Evolutionary conservation across 257 asterid genomes (phyloP), one percentile per base, ranked within the genome.

Genomic region (Solanum dulcamara): DNA sequence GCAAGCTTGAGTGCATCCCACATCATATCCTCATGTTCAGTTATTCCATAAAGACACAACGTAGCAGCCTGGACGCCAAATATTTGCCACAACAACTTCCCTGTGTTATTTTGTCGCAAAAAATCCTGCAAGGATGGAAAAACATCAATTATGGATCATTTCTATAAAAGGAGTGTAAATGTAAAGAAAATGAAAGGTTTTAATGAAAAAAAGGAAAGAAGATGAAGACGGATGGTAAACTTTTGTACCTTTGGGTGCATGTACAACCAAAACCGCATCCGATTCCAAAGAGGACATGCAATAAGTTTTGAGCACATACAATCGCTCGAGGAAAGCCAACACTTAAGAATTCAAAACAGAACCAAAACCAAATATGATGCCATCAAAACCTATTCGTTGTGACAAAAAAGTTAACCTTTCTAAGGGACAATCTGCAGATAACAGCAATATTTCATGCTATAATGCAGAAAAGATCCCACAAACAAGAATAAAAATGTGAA

Each of bases 161-260:
- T 22, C 22, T 13, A 33, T 20, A 40, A 62, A 38, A 32, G 11
- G 37, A 64, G 77, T 15, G 59, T 17, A 24, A 84, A 32, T 24
- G 30, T 14, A 83, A 72, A 55, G 24, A 68, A 79, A 81, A 38
- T 57, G 87, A 57, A 80, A 40, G 57, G 59, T 60, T 50, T 35
- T 46, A 44, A 75, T 15, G 26, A 44, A 57, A 42, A 38, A 57
- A 11, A 51, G 38, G 8, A 28, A 46, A 35, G 40, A 48, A 75
- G 40, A 75, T 42, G 60, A 26, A 79, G 53, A 40, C 1, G 9
- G 55, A 12, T 48, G 51, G 40, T 85, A 85, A 72, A 88, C 72
- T 68, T 68, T 18, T 87, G 83, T 84, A 96, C 98, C 98, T 95
- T 96, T 15, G 99, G 98, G 89, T 97, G 99, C 99, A 97, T 97